Evolutionary conservation across 169 alveolate species (phyloP).

Genomic region (Ichthyophthirius multifiliis): DNA sequence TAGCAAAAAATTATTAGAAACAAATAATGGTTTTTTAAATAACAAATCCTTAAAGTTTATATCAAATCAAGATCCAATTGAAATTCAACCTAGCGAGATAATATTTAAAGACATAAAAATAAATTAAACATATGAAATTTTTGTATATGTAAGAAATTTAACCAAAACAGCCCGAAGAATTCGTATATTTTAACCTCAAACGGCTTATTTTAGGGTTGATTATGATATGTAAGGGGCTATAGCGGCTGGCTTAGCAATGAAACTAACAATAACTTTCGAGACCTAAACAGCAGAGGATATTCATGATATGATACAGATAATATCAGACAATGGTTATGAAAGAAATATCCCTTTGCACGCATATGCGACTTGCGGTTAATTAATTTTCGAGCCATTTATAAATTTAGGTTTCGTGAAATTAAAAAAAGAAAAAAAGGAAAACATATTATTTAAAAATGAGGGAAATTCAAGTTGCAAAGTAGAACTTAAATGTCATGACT

Average conservation of each 20-base stretch:
- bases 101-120: slow-evolving; percentile 71
- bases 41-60: slow-evolving; percentile 1
- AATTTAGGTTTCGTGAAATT: slow-evolving; percentile 78
- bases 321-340: slow-evolving; percentile 34
- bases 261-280: slow-evolving; percentile 78
- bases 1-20: too few relatives aligned
- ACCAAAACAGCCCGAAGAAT: slow-evolving; percentile 72
- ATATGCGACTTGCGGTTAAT: slow-evolving; percentile 27
- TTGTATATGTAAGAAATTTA: slow-evolving; percentile 75
- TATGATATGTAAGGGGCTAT: slow-evolving; percentile 73
- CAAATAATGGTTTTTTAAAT: not conserved
- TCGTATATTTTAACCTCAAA: slow-evolving; percentile 71
- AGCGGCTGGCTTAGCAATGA: slow-evolving; percentile 73
- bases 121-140: slow-evolving; percentile 83
- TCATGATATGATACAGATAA: slow-evolving; percentile 57
- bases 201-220: slow-evolving; percentile 63
- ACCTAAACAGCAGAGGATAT: slow-evolving; percentile 71
- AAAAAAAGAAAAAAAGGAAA: slow-evolving; percentile 65
- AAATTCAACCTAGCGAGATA: slow-evolving; percentile 33
- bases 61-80: slow-evolving; percentile 30
- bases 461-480: slow-evolving; percentile 72
- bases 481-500: slow-evolving; percentile 55
- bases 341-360: slow-evolving; percentile 35
- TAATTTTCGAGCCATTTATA: slow-evolving; percentile 43
- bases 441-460: slow-evolving; percentile 76